Evolutionary conservation across 805 yeast genomes (phyloP), one percentile per base, ranked within the genome.

Genomic region (Pichia manshurica): DNA sequence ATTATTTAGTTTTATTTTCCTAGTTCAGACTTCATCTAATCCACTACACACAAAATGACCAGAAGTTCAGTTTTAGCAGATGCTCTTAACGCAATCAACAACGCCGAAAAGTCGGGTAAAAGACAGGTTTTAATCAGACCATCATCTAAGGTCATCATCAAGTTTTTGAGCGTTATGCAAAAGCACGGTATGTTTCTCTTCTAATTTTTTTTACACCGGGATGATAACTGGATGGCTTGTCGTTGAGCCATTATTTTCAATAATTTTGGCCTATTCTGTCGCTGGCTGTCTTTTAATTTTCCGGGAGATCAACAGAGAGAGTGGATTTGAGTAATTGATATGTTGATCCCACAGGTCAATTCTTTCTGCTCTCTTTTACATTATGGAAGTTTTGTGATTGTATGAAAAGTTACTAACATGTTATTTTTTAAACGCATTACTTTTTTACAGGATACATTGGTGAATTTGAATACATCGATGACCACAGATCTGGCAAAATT

Each of bases 91-190:
- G 84, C 96, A 67, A 90, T 90, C 77, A 89, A 90, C 91, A 90
- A 91, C 76, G 98, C 98, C 77, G 97, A 91, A 79, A 91, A 89
- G 77, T 84, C 96, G 74, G 98, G 98, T 77, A 91, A 90, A 81
- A 87, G 98, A 81, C 98, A 90, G 80, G 97, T 90, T 65, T 77
- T 90, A 70, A 84, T 90, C 76, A 87, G 97, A 84, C 98, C 98
- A 62, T 88, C 97, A 49, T 90, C 97, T 70, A 90, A 90, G 84
- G 98, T 90, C 68, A 89, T 90, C 79, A 81, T 90, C 85, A 91
- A 89, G 79, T 91, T 89, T 78, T 80, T 90, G 73, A 80, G 87
- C 70, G 98, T 90, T 66, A 90, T 90, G 87, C 98, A 90, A 82
- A 89, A 82, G 79, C 97, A 90, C 75, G 97, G 96, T 76, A 73